Evolutionary conservation across 2,329 filamentous ascomycete genomes (phyloP), one percentile per base, ranked within the genome.

Genomic region (Diaporthe sp.): DNA sequence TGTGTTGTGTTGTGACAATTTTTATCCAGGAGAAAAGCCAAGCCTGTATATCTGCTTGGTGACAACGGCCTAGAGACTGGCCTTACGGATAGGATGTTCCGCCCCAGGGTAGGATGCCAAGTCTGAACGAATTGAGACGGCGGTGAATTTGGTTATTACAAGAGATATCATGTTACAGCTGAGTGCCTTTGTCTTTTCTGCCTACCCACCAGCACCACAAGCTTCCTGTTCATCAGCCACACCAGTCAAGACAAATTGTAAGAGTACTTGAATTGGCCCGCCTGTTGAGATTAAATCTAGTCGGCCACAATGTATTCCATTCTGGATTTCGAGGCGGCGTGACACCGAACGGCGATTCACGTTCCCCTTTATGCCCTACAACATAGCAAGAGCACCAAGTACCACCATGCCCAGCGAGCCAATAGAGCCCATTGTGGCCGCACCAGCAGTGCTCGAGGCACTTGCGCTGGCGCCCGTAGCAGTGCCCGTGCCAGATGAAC

Each of bases 371-470:
- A 2, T 4, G 7, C 25, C 7, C 25, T 50, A 73, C 30, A 73
- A n/a, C 5, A 74, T 42, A 13, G 37, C 13, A 10, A 72, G 39
- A 8, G 51, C 69, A 53, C 73, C 73, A 2, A 74, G 50, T 3
- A 72, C 27, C 30, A 58, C 56, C 39, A 74, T 39, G 17, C 68
- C 73, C 12, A 72, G 32, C n/a, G 69, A 59, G 10, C 73, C 70
- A 7, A 72, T 19, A 37, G 70, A 66, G 35, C 70, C 55, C 37
- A 66, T 37, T 10, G 53, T 55, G 12, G 70, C 70, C 10, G 65
- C 69, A 17, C 51, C 73, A 39, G 73, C 47, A 13, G 68, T 61
- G 44, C 69, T 71, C 32, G 69, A 53, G 44, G 69, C 32, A 19
- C n/a, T 19, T 12, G 68, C 59, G 35, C 68, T 53, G 56, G 72